phyloP scores from a whole-genome alignment of 495 filamentous ascomycete genomes.

The Penicillium tannophilum region DNA sequence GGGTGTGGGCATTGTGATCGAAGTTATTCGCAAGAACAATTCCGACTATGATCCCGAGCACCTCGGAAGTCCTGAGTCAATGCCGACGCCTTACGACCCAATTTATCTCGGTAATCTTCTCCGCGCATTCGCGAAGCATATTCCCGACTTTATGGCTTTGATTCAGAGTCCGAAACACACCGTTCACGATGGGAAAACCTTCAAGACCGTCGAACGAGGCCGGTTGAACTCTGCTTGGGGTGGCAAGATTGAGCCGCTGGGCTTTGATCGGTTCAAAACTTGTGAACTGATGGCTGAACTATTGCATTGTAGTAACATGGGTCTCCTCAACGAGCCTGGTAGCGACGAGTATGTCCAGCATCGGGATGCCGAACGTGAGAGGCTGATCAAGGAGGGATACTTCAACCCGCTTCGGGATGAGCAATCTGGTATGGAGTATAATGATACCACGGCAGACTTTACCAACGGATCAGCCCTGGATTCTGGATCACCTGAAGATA shows the following conservation, averaged over 20 bases:
- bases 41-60: conserved; percentile 97
- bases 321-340: conserved; percentile 87
- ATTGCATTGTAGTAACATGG: conserved; percentile 99
- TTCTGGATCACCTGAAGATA: conserved; percentile 47
- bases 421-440: conserved; percentile 45
- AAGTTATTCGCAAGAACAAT: conserved; percentile 99
- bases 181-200: conserved; percentile 59
- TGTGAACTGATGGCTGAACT: conserved; percentile 99
- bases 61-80: conserved; percentile 70
- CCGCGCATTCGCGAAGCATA: conserved; percentile 82
- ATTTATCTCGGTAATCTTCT: conserved; percentile 96
- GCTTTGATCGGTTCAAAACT: conserved; percentile 98
- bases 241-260: conserved; percentile 86
- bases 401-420: conserved; percentile 44
- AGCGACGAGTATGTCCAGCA: conserved; percentile 83
- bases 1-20: conserved; percentile 95
- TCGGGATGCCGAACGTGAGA: conserved; percentile 80
- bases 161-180: conserved; percentile 69
- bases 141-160: conserved; percentile 94
- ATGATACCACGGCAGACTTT: conserved; percentile 51
- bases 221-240: conserved; percentile 85
- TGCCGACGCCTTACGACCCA: conserved; percentile 83
- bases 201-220: conserved; percentile 60
- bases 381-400: conserved; percentile 68
- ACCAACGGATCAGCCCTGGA: conserved; percentile 39